Conservation (phyloP, 352 stramenopile genomes). For the Pythium coloratum region DNA sequence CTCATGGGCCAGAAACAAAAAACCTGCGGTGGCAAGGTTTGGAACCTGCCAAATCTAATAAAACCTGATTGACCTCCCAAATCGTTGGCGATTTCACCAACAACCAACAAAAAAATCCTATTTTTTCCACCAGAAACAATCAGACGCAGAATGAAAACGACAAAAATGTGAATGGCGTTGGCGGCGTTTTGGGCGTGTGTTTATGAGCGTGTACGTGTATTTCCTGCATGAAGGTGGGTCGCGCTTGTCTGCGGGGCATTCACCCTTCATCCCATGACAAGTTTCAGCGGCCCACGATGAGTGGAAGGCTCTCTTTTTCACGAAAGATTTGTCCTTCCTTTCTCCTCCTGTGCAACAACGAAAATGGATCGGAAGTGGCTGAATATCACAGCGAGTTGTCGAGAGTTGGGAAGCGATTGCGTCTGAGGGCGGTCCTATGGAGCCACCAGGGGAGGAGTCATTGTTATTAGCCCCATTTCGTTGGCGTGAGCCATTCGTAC, state of each 20-base stretch:
- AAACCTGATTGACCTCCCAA: too few species aligned
- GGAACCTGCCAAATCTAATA: too few species aligned
- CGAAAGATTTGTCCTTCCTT: background rate
- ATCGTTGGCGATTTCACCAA: too few species aligned
- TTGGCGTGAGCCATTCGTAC: conserved; percentile 24
- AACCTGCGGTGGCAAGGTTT: conserved; percentile 1
- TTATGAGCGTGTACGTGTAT: conserved; percentile 1
- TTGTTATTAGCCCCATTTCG: too few species aligned
- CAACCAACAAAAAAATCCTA: too few species aligned
- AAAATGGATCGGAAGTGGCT: conserved; percentile 13
- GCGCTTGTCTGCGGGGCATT: background rate
- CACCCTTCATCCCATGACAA: background rate
- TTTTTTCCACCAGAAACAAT: too few species aligned
- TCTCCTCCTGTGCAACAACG: conserved; percentile 24
- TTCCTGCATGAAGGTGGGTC: conserved; percentile 16
- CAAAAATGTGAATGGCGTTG: too few species aligned
- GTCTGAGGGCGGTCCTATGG: background rate
- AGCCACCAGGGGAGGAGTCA: background rate
- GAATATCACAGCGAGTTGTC: conserved; percentile 3
- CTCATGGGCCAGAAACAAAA: conserved; percentile 15
- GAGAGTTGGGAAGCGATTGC: conserved; percentile 22
- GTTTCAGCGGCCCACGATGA: conserved; percentile 1
- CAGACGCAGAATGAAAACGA: too few species aligned
- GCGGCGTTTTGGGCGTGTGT: too few species aligned
- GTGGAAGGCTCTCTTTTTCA: background rate